Evolutionary conservation across 2,329 filamentous ascomycete genomes (phyloP), one percentile per base, ranked within the genome.

Genomic region (Teratosphaeria nubilosa): DNA sequence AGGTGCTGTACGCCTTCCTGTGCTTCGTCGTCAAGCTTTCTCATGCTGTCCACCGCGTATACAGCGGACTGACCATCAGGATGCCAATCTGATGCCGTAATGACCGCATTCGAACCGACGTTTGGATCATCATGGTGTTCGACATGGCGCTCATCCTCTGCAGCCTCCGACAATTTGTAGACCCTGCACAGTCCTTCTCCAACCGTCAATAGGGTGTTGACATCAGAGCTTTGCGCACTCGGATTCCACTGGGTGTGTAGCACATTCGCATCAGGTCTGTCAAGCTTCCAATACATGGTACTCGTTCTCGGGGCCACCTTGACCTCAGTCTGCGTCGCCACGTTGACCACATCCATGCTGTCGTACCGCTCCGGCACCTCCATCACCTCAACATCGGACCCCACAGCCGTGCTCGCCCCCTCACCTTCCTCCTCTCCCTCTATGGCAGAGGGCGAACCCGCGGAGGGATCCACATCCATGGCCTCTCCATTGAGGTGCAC

Each of bases 391-490:
- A 60, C 58, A 14, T 70, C 69, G 5, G 65, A 69, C 3, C 45
- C 64, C 1, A 62, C 60, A 11, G 63, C 63, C 4, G 69, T 65
- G 27, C 66, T 68, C 3, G 60, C 63, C 25, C 59, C 63, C 24
- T 69, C 66, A 10, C 56, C 63, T 16, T 70, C 68, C 13, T 56
- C 62, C 13, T 64, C 65, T 6, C 54, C 58, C 22, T 59, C 63
- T 13, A 58, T 66, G 6, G 20, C 30, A 16, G 62, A 62, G 10
- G 62, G 62, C 53, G 68, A 68, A 2, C 14, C 25, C 6, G 60
- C 63, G 14, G 60, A 64, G n/a, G 51, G 24, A 55, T 71, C 77
- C 6, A 78, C 64, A 20, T 78, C 76, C 75, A 78, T 78, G 56
- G 70, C 72, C 60, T 79, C 69, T 59, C 75, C 76, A 63, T 78